These are phyloP conservation scores for Saccharomycopsis amapae DNA, from an alignment of 805 yeast genomes.

Conservation along the genomic window DNA sequence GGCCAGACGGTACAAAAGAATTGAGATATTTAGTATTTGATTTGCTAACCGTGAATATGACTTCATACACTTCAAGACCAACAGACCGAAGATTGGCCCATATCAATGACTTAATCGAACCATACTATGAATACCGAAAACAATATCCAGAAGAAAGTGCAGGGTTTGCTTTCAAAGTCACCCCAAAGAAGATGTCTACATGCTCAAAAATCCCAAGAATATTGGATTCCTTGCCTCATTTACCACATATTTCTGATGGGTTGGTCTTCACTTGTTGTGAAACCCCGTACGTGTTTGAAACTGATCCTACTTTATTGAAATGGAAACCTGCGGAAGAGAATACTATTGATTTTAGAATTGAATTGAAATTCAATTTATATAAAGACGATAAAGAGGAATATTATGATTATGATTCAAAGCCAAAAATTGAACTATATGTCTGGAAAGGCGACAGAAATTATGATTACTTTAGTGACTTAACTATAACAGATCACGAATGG, in stretches of 20 bases:
- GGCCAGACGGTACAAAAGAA: conserved; percentile 50
- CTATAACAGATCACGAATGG: conserved; percentile 72
- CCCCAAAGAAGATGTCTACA: conserved; percentile 81
- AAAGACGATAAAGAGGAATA: conserved; percentile 58
- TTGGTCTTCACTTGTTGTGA: conserved; percentile 87
- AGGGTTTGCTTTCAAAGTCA: conserved; percentile 77
- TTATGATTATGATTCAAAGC: conserved; percentile 74
- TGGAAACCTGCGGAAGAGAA: conserved; percentile 98
- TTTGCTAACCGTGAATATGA: conserved; percentile 77
- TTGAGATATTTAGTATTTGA: conserved; percentile 84
- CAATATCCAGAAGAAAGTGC: conserved; percentile 66
- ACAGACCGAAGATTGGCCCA: conserved; percentile 82
- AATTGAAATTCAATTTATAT: conserved; percentile 49
- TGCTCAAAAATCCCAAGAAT: conserved; percentile 74
- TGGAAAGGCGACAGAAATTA: conserved; percentile 73
- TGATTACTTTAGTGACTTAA: conserved; percentile 58
- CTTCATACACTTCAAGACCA: conserved; percentile 58
- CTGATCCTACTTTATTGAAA: conserved; percentile 77
- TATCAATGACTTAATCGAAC: conserved; percentile 74
- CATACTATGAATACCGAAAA: conserved; percentile 65
- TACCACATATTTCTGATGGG: conserved; percentile 91
- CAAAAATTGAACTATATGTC: conserved; percentile 56
- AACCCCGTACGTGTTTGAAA: conserved; percentile 81
- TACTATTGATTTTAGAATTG: conserved; percentile 79
- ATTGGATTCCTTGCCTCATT: conserved; percentile 57